Evolutionary conservation across 805 yeast species (phyloP).

Genomic region (Jamesozyma rosinii): DNA sequence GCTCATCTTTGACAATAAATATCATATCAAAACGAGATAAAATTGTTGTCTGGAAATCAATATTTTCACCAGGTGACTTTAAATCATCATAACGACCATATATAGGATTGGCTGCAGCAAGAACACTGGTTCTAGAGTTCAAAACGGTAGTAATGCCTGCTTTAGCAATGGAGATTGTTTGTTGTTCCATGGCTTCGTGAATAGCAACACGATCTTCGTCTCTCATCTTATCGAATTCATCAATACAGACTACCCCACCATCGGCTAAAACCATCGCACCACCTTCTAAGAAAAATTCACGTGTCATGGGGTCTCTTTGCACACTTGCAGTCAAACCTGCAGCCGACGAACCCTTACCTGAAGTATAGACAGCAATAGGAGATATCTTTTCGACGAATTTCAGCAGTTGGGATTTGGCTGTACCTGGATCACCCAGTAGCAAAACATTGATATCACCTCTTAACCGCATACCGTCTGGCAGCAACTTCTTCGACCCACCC

Average conservation of each 20-base stretch:
- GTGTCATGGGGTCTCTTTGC: conserved; percentile 77
- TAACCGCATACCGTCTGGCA: conserved; percentile 93
- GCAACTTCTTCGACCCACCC: conserved; percentile 87
- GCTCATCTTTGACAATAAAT: conserved; percentile 92
- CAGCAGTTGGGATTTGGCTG: conserved; percentile 92
- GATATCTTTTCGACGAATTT: conserved; percentile 92
- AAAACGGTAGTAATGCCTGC: conserved; percentile 97
- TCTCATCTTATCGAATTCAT: conserved; percentile 98
- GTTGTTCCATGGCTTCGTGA: conserved; percentile 99
- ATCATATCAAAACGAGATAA: conserved; percentile 98
- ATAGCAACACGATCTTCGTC: conserved; percentile 98
- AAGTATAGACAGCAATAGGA: conserved; percentile 90
- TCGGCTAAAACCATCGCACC: conserved; percentile 99
- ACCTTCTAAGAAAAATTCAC: conserved; percentile 94
- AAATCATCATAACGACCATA: conserved; percentile 94
- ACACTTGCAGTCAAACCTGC: conserved; percentile 99
- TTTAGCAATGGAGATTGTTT: conserved; percentile 95
- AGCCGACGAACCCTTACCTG: conserved; percentile 98
- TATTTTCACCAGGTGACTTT: conserved; percentile 95
- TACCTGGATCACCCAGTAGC: conserved; percentile 95
- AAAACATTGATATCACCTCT: conserved; percentile 96
- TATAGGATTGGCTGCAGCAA: conserved; percentile 97
- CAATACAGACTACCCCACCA: conserved; percentile 98
- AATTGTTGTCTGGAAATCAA: conserved; percentile 94
- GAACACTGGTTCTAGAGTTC: conserved; percentile 90